A percentile compares a stretch with the other conserved stretches of the same genome.
These are phyloP conservation scores for Binderoboletus segoi DNA, from an alignment of 1,284 basidiomycete genomes.

Conservation along the genomic window DNA sequence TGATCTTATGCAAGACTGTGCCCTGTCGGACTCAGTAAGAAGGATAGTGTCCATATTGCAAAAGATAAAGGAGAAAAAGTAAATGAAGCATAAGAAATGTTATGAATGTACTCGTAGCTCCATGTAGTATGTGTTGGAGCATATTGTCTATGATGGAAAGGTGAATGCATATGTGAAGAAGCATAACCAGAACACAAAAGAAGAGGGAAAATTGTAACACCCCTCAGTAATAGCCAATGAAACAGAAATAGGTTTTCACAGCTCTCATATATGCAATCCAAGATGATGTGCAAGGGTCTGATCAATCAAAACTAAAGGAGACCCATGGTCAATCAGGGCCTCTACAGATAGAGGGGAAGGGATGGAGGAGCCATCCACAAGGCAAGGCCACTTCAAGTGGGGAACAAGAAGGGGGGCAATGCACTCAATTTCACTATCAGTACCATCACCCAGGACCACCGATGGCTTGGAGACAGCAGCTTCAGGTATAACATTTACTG, in stretches of 20 bases:
- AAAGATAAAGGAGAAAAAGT: too few relatives aligned
- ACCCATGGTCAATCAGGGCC: slow-evolving; percentile 4
- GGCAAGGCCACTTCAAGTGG: not conserved
- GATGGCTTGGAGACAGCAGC: not conserved
- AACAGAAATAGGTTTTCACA: not conserved
- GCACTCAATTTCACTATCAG: not conserved
- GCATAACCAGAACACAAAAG: too few relatives aligned
- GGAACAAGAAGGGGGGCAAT: not conserved
- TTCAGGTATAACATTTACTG: not conserved
- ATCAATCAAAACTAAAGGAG: slow-evolving; percentile 1
- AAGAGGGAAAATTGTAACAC: too few relatives aligned
- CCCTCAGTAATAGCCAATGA: not conserved
- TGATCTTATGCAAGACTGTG: too few relatives aligned
- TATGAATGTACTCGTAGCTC: too few relatives aligned
- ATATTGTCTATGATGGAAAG: too few relatives aligned
- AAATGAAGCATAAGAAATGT: too few relatives aligned
- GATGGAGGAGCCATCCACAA: not conserved
- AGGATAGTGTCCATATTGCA: too few relatives aligned
- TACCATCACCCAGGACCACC: not conserved
- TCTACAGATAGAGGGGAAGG: not conserved
- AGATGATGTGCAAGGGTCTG: not conserved
- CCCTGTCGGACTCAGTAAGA: too few relatives aligned
- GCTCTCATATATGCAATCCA: not conserved
- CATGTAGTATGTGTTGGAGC: too few relatives aligned
- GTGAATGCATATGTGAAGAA: too few relatives aligned